These are phyloP conservation scores for Phytophthora hibernalis DNA, from an alignment of 352 stramenopile species.

Conservation along the genomic window DNA sequence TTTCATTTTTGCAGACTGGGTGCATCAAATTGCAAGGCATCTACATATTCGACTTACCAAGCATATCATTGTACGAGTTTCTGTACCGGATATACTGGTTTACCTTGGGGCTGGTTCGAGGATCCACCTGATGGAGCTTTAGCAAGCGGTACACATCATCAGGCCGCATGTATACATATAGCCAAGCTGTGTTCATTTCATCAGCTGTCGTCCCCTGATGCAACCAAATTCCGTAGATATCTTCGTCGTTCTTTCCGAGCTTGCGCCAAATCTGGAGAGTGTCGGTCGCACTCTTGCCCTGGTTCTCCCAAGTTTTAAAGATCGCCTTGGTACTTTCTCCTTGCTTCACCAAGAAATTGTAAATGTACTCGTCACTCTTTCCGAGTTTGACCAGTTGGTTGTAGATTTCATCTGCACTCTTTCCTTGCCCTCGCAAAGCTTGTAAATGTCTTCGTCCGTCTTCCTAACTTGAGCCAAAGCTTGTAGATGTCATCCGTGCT, in stretches of 20 bases:
- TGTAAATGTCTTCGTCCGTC: too few relatives aligned
- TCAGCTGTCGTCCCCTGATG: background rate
- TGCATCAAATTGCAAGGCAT: background rate
- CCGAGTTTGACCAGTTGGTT: too few relatives aligned
- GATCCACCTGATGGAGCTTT: background rate
- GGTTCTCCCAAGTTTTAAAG: background rate
- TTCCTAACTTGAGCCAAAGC: too few relatives aligned
- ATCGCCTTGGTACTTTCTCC: background rate
- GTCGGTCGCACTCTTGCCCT: background rate
- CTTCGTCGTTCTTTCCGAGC: background rate
- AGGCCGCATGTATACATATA: background rate
- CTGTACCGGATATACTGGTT: background rate
- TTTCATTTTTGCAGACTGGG: too few relatives aligned
- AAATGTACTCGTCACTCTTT: background rate
- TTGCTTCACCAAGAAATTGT: background rate
- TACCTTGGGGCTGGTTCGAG: background rate
- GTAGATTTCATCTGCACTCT: too few relatives aligned
- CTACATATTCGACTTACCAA: background rate
- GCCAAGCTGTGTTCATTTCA: background rate
- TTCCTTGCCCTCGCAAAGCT: too few relatives aligned
- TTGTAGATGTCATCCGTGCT: too few relatives aligned
- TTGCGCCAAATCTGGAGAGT: background rate
- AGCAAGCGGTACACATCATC: background rate
- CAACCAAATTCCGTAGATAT: background rate
- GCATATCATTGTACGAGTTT: background rate